Base-by-base conservation (phyloP, 495 filamentous ascomycete genomes). In the Stereocaulon alpinum region DNA sequence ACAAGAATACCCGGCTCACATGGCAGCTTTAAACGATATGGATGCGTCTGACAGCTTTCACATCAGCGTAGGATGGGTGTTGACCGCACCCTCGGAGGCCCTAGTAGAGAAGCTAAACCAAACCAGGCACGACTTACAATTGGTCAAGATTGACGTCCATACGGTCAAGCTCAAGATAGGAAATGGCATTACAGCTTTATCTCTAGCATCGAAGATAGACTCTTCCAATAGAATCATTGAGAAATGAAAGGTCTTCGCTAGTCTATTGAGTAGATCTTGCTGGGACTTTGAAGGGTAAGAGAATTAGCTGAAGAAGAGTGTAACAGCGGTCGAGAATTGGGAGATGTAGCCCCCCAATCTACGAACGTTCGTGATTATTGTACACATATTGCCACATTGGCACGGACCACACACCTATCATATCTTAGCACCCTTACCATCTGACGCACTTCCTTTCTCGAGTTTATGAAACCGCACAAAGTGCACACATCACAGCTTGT, bases 101-200 rank as follows among this genome's bases (percentile, higher is more conserved):
- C 59, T 79, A 14, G 78, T 70, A 6, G 65, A 69, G 12, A 60
- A 55, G 2, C 61, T 50, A 58, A 59, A 64, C 3, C 14, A 52
- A 14, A 60, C 61, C 20, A 52, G 50, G 20, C 61, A 61, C 10
- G 64, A 56, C 4, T 55, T 73, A 1, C 49, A 60, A 17, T 55
- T 57, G 10, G 63, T 79, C 45, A 58, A 59, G 7, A 65, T 86
- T 24, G 59, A 48, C 4, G 76, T 85, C 22, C 63, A 72, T 14
- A 74, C 72, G 2, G 66, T 88, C 59, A 89, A 87, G 71, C 77
- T 73, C 41, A 88, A 86, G 72, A 79, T 88, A 62, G 86, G 86
- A 7, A 89, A 87, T 62, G 70, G 71, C 4, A 76, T 89, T 6
- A 80, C 77, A 15, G 70, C 73, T 45, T 65, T 83, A 0, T 59